phyloP scores from a whole-genome alignment of 1,284 basidiomycete species.

The Quambalaria eucalypti region DNA sequence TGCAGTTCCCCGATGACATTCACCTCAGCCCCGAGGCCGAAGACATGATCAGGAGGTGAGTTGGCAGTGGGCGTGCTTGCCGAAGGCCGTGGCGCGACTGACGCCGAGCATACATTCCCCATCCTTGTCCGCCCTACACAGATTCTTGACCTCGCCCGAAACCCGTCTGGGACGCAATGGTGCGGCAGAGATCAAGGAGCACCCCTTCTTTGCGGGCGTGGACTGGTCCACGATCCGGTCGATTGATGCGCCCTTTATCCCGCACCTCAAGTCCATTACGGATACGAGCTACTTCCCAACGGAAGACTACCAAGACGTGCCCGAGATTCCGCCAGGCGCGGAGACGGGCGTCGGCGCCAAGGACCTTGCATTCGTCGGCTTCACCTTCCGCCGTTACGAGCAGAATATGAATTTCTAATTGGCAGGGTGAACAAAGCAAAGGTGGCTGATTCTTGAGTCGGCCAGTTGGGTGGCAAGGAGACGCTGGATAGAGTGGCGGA shows the following conservation, averaged over 20 bases:
- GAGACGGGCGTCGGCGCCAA: constrained; percentile 35
- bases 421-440: not conserved
- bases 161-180: constrained; percentile 57
- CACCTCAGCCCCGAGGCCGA: constrained; percentile 86
- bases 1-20: constrained; percentile 87
- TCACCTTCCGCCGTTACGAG: constrained; percentile 43
- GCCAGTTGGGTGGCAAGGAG: too few species aligned
- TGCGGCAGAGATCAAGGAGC: constrained; percentile 80
- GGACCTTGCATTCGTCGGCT: constrained; percentile 43
- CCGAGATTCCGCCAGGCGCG: constrained; percentile 51
- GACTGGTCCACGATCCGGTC: constrained; percentile 84
- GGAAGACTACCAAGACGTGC: constrained; percentile 78
- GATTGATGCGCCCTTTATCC: constrained; percentile 92
- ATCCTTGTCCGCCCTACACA: constrained; percentile 14
- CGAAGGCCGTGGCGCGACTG: not conserved
- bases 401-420: constrained; percentile 15
- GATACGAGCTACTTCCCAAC: constrained; percentile 96
- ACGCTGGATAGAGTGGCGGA: too few species aligned
- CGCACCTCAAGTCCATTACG: constrained; percentile 70
- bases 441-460: too few species aligned
- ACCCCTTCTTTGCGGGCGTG: constrained; percentile 91
- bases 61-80: not conserved
- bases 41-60: constrained; percentile 70
- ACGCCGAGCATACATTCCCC: not conserved
- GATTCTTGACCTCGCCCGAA: constrained; percentile 75